phyloP scores from a whole-genome alignment of 148 eudicot genomes.

The Nepenthes mirabilis region DNA sequence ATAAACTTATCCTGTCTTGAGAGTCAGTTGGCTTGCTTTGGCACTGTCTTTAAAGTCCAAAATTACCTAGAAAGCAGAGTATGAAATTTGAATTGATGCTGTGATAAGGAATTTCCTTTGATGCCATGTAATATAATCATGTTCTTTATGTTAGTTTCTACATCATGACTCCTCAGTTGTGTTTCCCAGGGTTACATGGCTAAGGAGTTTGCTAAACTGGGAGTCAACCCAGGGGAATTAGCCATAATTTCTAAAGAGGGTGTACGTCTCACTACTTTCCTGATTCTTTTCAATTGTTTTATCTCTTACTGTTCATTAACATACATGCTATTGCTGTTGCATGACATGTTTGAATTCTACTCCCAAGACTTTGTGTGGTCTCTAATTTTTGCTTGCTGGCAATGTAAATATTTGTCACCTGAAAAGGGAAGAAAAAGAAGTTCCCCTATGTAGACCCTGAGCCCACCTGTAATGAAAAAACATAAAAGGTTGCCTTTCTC shows the following conservation, averaged over 20 bases:
- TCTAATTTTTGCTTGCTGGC: not conserved
- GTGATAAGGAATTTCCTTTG: no score
- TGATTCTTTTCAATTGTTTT: not conserved
- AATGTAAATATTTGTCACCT: no score
- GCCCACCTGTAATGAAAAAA: no score
- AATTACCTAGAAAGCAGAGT: no score
- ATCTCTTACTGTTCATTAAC: not conserved
- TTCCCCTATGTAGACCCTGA: no score
- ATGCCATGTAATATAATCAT: no score
- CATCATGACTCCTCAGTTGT: not conserved
- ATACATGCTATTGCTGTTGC: not conserved
- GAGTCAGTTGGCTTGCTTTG: no score
- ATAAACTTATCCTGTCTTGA: no score
- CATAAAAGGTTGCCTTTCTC: no score
- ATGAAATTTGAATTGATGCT: no score
- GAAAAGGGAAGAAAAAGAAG: no score
- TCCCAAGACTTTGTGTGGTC: not conserved
- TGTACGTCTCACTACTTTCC: conserved; percentile 24
- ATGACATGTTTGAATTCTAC: not conserved
- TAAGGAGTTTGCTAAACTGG: conserved; percentile 75
- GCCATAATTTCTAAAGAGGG: conserved; percentile 87
- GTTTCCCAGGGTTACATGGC: conserved; percentile 84
- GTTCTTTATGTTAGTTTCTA: not conserved
- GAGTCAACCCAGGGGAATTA: conserved; percentile 75
- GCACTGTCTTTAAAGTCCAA: no score